These are phyloP conservation scores for Verticillium longisporum DNA, from an alignment of 2,329 filamentous ascomycete species.

Conservation along the genomic window DNA sequence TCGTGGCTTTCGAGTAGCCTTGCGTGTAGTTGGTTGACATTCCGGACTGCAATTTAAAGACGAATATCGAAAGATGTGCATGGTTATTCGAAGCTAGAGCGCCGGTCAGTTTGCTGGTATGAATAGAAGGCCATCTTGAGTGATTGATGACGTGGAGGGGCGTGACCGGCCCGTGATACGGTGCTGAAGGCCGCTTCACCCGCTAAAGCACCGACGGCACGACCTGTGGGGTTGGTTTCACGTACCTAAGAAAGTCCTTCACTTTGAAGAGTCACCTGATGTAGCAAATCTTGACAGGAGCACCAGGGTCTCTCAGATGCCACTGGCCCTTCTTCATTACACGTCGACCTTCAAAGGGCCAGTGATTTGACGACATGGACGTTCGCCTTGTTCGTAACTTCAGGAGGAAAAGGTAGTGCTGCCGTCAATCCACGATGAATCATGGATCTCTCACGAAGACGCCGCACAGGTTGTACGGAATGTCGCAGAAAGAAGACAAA, in stretches of 20 bases:
- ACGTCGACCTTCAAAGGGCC: neutral
- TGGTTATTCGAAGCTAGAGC: no score
- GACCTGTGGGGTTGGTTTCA: neutral
- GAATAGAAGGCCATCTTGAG: no score
- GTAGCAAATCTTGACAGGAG: neutral
- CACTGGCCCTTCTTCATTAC: no score
- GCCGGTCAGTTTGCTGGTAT: no score
- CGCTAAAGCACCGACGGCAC: neutral
- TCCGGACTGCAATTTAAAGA: neutral
- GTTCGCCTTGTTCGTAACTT: neutral
- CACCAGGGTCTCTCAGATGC: neutral
- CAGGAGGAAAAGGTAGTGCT: no score
- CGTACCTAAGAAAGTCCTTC: neutral
- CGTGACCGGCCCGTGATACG: no score
- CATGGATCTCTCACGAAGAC: neutral
- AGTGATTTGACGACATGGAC: neutral
- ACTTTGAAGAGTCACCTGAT: neutral
- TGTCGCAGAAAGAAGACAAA: neutral
- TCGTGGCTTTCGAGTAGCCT: conserved; percentile 30
- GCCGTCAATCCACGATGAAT: neutral
- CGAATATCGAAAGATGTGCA: no score
- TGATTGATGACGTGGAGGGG: no score
- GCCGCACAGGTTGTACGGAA: neutral
- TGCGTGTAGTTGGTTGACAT: conserved; percentile 22
- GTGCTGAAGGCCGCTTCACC: neutral